Percentiles rank a stretch among this genome's conserved stretches.
phyloP scores from a whole-genome alignment of 2,329 filamentous ascomycete species.

The Plectosphaerella plurivora region DNA sequence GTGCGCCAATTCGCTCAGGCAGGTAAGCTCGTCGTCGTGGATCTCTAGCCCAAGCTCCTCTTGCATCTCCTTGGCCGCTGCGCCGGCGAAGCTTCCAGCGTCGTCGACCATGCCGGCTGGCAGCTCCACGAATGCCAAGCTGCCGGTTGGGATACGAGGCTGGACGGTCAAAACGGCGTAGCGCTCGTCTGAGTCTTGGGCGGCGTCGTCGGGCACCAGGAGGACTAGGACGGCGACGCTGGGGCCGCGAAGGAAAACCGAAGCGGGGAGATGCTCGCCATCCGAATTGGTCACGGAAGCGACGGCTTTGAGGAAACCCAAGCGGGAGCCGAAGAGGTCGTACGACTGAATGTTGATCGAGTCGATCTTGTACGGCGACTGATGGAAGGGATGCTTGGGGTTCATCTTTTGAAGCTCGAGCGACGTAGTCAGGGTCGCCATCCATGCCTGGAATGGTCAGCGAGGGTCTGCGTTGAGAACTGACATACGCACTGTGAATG shows the following conservation, averaged over 20 bases:
- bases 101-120: slow-evolving; percentile 57
- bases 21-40: slow-evolving; percentile 38
- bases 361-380: slow-evolving; percentile 46
- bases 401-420: slow-evolving; percentile 37
- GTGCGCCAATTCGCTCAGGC: slow-evolving; percentile 46
- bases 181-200: slow-evolving; percentile 36
- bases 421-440: slow-evolving; percentile 39
- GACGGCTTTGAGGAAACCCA: slow-evolving; percentile 55
- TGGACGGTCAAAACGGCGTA: slow-evolving; percentile 57
- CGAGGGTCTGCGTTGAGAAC: neutral
- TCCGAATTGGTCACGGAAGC: slow-evolving; percentile 41
- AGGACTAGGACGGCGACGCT: slow-evolving; percentile 57
- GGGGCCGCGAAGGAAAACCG: slow-evolving; percentile 54
- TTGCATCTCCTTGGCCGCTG: slow-evolving; percentile 55
- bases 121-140: slow-evolving; percentile 50
- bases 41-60: slow-evolving; percentile 57
- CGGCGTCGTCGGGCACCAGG: slow-evolving; percentile 46
- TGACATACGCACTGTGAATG: slow-evolving; percentile 37
- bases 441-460: slow-evolving; percentile 37
- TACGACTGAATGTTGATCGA: slow-evolving; percentile 48
- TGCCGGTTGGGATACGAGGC: slow-evolving; percentile 50
- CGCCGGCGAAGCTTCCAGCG: slow-evolving; percentile 48
- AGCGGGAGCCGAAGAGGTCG: slow-evolving; percentile 43
- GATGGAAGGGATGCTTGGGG: slow-evolving; percentile 46
- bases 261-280: slow-evolving; percentile 47